Percentiles rank a stretch among this genome's conserved stretches.
Evolutionary conservation across 352 stramenopile species (phyloP).

Genomic region (Pythium coloratum): DNA sequence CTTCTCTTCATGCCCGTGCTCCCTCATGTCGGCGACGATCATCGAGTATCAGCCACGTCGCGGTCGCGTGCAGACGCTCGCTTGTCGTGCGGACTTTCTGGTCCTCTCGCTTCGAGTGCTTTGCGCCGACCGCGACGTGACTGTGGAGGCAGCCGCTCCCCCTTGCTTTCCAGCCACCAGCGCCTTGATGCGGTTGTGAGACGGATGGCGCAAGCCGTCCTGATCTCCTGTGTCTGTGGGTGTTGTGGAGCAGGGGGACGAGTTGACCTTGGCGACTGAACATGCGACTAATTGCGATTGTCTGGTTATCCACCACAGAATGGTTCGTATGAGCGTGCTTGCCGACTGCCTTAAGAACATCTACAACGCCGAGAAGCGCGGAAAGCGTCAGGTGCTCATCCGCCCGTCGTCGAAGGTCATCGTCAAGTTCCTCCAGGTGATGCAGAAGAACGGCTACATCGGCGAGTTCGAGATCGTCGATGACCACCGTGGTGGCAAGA

Average conservation of each 20-base stretch:
- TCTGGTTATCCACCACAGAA: constrained; percentile 54
- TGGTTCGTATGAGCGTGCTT: constrained; percentile 99
- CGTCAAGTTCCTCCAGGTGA: constrained; percentile 99
- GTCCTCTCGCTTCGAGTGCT: constrained; percentile 6
- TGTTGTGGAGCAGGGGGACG: constrained; percentile 22
- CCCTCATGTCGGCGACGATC: constrained; percentile 6
- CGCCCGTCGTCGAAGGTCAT: constrained; percentile 99
- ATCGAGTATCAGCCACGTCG: constrained; percentile 25
- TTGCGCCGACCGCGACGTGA: constrained; percentile 31
- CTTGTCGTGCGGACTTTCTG: constrained; percentile 8
- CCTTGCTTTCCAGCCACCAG: background rate
- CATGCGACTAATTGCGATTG: constrained; percentile 40
- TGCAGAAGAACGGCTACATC: constrained; percentile 99
- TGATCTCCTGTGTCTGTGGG: constrained; percentile 1
- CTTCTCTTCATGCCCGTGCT: constrained; percentile 7
- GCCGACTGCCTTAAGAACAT: constrained; percentile 99
- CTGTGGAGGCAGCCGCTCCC: constrained; percentile 65
- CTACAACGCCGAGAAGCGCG: constrained; percentile 99
- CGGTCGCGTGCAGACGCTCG: constrained; percentile 16
- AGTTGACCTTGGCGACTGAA: constrained; percentile 61
- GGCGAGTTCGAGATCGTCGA: constrained; percentile 99
- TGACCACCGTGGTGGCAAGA: constrained; percentile 99
- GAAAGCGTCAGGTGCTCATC: constrained; percentile 99
- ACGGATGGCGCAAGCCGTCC: background rate
- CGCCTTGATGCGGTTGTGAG: constrained; percentile 1